Conservation (phyloP, 1,284 basidiomycete species). For the Cryptococcus sp. region DNA sequence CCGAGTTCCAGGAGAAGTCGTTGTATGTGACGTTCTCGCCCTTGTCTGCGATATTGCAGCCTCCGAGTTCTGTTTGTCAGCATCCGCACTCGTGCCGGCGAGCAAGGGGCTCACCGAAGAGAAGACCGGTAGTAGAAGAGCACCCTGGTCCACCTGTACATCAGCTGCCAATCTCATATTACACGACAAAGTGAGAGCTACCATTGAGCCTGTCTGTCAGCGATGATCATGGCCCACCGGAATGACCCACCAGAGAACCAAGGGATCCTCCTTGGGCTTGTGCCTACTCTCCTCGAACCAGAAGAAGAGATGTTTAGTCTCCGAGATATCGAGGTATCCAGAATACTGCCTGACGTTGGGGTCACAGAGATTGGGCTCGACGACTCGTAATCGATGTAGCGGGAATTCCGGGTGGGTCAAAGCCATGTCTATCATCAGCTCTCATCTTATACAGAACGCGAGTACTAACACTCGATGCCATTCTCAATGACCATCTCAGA, state of each 20-base stretch:
- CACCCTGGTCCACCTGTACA: slow-evolving; percentile 44
- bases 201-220: slow-evolving; percentile 58
- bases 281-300: slow-evolving; percentile 61
- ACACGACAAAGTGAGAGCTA: neutral
- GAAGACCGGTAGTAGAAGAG: slow-evolving; percentile 63
- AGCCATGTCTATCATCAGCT: slow-evolving; percentile 23
- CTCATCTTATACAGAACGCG: neutral
- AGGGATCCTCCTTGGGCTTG: slow-evolving; percentile 67
- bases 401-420: slow-evolving; percentile 68
- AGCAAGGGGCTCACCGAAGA: slow-evolving; percentile 48
- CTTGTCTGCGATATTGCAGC: slow-evolving; percentile 66
- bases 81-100: neutral
- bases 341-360: slow-evolving; percentile 77
- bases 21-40: slow-evolving; percentile 66
- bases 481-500: slow-evolving; percentile 54
- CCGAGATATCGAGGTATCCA: slow-evolving; percentile 82
- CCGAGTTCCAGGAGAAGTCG: slow-evolving; percentile 69
- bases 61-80: slow-evolving; percentile 61
- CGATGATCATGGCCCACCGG: neutral
- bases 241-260: slow-evolving; percentile 66
- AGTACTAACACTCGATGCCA: slow-evolving; percentile 60
- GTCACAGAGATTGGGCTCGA: slow-evolving; percentile 70
- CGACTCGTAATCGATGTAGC: slow-evolving; percentile 66
- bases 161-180: slow-evolving; percentile 4
- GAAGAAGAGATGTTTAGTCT: slow-evolving; percentile 58